Conservation (phyloP, 1,284 basidiomycete species). For the Sporisorium scitamineum region DNA sequence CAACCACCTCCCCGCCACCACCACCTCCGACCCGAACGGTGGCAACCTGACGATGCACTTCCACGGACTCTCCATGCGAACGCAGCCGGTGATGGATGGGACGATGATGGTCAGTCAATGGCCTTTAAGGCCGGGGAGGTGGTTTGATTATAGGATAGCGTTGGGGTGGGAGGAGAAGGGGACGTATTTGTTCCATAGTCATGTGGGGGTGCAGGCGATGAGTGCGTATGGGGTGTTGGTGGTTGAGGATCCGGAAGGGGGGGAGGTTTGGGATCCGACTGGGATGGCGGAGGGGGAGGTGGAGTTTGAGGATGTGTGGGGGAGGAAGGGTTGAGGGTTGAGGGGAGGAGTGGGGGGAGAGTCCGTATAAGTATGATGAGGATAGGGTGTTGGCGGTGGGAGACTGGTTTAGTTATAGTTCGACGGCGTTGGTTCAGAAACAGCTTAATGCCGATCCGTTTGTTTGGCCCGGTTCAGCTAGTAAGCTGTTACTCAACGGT, state of each 20-base stretch:
- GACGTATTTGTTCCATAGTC: conserved; percentile 56
- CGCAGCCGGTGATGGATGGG: conserved; percentile 61
- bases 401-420: conserved; percentile 48
- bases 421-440: conserved; percentile 9
- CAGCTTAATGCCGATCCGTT: conserved; percentile 50
- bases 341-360: conserved; percentile 3
- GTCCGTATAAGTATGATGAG: conserved; percentile 38
- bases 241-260: conserved; percentile 39
- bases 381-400: conserved; percentile 47
- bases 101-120: conserved; percentile 57
- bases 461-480: conserved; percentile 55
- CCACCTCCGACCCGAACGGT: not conserved
- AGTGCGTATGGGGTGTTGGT: conserved; percentile 57
- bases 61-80: conserved; percentile 52
- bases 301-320: conserved; percentile 13
- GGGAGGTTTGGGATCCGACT: conserved; percentile 5
- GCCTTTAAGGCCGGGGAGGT: conserved; percentile 43
- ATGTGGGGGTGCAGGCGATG: conserved; percentile 56
- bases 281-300: not conserved
- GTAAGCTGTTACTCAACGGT: conserved; percentile 56
- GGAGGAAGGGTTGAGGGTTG: not conserved
- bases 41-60: conserved; percentile 58
- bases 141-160: conserved; percentile 53
- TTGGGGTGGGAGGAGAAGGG: conserved; percentile 31
- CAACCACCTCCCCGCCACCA: conserved; percentile 32